phyloP scores from a whole-genome alignment of 2,329 filamentous ascomycete species.

The Aspergillus sp. region DNA sequence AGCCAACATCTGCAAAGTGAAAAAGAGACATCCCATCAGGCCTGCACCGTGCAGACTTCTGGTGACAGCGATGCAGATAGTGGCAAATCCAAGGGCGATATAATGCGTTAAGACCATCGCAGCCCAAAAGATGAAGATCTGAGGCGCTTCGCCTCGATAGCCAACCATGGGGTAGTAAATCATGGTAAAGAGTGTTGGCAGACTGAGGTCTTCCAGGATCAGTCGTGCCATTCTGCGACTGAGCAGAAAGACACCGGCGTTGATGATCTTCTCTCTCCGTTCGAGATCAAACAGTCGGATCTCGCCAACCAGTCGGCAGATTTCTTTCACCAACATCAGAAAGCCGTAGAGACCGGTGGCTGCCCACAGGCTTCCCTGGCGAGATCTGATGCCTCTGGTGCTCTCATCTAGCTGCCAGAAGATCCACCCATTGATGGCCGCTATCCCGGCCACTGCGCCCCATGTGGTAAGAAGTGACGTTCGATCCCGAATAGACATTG shows the following conservation, averaged over 20 bases:
- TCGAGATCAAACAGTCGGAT: conserved; percentile 74
- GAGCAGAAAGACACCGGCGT: conserved; percentile 63
- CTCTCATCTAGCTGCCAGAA: conserved; percentile 63
- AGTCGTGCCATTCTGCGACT: conserved; percentile 66
- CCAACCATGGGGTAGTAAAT: conserved; percentile 78
- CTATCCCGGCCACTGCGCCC: conserved; percentile 66
- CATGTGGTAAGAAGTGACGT: conserved; percentile 69
- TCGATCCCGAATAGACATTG: conserved; percentile 68
- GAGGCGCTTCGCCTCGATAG: conserved; percentile 57
- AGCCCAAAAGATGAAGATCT: conserved; percentile 69
- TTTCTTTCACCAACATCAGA: conserved; percentile 70
- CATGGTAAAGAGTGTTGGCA: conserved; percentile 64
- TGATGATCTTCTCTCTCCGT: conserved; percentile 66
- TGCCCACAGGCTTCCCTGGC: conserved; percentile 69
- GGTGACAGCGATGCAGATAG: conserved; percentile 60
- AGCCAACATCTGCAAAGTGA: conserved; percentile 68
- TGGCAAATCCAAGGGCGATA: conserved; percentile 67
- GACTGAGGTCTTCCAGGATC: conserved; percentile 66
- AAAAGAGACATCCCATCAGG: conserved; percentile 66
- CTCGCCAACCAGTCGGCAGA: conserved; percentile 68
- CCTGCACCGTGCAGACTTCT: conserved; percentile 67
- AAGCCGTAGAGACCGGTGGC: conserved; percentile 70
- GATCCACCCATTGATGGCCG: conserved; percentile 67
- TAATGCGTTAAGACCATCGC: conserved; percentile 68
- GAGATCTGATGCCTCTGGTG: conserved; percentile 67